Evolutionary conservation across 2,329 filamentous ascomycete species (phyloP), one percentile per base, ranked within the genome.

Genomic region (Cordyceps farinosa): DNA sequence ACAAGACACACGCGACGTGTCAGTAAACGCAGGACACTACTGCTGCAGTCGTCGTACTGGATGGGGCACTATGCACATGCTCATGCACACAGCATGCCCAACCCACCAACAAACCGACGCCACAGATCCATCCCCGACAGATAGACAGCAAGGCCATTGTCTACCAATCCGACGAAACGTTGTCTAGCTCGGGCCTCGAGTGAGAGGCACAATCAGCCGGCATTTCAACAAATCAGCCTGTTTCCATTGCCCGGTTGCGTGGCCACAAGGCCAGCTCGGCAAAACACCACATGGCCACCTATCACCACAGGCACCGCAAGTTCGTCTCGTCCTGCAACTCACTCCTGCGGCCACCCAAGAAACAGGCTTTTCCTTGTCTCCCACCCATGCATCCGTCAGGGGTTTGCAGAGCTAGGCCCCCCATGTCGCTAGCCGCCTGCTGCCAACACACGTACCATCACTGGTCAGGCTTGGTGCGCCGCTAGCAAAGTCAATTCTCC

Each of bases 101-200:
- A 53, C 38, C 58, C 58, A 61, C 57, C 56, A 59, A 27, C 45
- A 38, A 40, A 34, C 27, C 38, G 38, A 54, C 58, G 58, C 58
- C 58, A 54, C 48, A 61, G 58, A 61, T 61, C 30, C 58, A 45
- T 61, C 36, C 29, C n/a, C 38, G 29, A n/a, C 34, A 42, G 56
- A 32, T 29, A 17, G 54, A 17, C 36, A 30, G 36, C n/a, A 22
- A 47, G 44, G n/a, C 15, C 32, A 36, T 53, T 53, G 15, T 53
- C 15, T 13, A 2, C 51, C n/a, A 53, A 40, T 53, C 13, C 51
- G 34, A 40, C 48, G 15, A 32, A 34, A 10, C 30, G 15, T 57
- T 36, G 15, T 47, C 42, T 13, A 22, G 40, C 27, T 29, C 32
- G n/a, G 34, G 36, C 34, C 22, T 29, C 17, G 22, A 52, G 22